Evolutionary conservation across 1,284 basidiomycete species (phyloP).

Genomic region (Malassezia dermatis): DNA sequence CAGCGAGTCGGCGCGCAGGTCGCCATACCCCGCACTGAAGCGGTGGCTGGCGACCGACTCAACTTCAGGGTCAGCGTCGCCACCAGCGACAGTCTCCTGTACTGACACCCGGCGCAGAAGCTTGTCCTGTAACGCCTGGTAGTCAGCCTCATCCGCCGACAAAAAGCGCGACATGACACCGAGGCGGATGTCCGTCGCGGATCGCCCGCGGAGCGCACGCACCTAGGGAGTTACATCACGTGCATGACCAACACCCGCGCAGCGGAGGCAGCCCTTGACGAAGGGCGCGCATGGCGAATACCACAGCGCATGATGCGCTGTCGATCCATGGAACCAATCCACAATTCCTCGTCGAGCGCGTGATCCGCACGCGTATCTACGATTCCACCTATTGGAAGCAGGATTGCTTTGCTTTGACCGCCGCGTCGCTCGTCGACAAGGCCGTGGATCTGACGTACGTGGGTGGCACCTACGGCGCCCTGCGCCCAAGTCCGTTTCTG

Average conservation of each 20-base stretch:
- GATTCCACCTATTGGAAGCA: conserved; percentile 95
- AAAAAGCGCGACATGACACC: conserved; percentile 42
- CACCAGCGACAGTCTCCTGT: conserved; percentile 5
- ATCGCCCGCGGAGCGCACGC: background rate
- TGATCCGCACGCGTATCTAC: conserved; percentile 90
- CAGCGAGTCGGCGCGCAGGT: background rate
- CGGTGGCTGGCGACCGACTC: conserved; percentile 1
- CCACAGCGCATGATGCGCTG: conserved; percentile 67
- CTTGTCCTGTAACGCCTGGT: conserved; percentile 35
- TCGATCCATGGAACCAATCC: conserved; percentile 81
- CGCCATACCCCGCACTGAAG: background rate
- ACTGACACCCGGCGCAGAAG: conserved; percentile 25
- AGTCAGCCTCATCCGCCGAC: conserved; percentile 33
- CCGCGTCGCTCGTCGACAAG: conserved; percentile 84
- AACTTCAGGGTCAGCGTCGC: background rate
- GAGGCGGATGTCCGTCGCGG: background rate
- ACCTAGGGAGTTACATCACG: background rate
- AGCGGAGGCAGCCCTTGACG: too few relatives aligned
- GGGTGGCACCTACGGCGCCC: conserved; percentile 58
- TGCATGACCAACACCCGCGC: background rate
- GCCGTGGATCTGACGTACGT: conserved; percentile 71
- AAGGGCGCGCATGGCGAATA: conserved; percentile 84
- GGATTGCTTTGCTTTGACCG: conserved; percentile 52
- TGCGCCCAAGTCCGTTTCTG: conserved; percentile 53
- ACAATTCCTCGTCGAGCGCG: conserved; percentile 88